Evolutionary conservation across 2,329 filamentous ascomycete genomes (phyloP), one percentile per base, ranked within the genome.

Genomic region (Nemania abortiva): DNA sequence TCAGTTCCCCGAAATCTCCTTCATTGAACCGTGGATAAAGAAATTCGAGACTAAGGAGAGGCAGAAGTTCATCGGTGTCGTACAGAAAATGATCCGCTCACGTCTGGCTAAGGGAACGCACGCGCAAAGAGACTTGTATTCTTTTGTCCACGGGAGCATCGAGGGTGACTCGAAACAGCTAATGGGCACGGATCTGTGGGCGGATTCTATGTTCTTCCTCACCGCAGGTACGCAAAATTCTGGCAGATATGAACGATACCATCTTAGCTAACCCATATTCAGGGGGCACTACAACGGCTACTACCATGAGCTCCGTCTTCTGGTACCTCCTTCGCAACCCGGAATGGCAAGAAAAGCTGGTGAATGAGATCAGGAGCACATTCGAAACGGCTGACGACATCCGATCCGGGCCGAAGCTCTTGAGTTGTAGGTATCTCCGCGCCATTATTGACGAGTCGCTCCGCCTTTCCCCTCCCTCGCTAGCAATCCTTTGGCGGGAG

Each of bases 391-490:
- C 2, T 3, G 15, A 15, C 13, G 24, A 22, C 2, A 59, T 59
- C 18, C 1, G 34, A 29, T 3, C 3, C 11, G 56, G 56, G 1
- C 22, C 42, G 3, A 1, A 6, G 6, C 42, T 59, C 1, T 20
- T 27, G 1, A 20, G 18, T 7, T 59, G 56, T n/a, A 29, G 10
- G 6, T 59, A 59, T 11, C 37, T 59, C 9, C 56, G 56, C 18
- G 56, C 56, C 2, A 13, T 39, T 7, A 59, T 59, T 13, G 56
- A 59, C 42, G 56, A 59, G 18, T 20, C 56, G 2, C 13, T 59
- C 9, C 37, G 56, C 2, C 29, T 59, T 22, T 59, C 42, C 3
- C 56, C 56, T 10, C 56, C 56, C 2, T 2, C 39, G 1, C 3
- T 20, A 3, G 27, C 3, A 2, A 59, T 34, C 11, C 18, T 39